Percentiles rank a stretch among this genome's conserved stretches.
phyloP scores from a whole-genome alignment of 164 flowering plant species.

The Umbilicus rupestris region DNA sequence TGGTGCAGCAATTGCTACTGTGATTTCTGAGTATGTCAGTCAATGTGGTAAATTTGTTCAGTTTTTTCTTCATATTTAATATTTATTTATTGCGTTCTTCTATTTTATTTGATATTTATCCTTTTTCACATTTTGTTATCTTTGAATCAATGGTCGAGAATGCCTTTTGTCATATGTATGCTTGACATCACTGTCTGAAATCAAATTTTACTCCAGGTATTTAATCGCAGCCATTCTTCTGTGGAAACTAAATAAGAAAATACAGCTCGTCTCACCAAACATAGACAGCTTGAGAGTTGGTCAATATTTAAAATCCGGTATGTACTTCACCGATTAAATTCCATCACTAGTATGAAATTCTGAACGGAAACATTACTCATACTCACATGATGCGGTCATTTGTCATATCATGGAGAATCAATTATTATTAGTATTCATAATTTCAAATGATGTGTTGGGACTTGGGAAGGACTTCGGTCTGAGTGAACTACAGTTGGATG shows the following conservation, averaged over 20 bases:
- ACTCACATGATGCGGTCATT: neutral
- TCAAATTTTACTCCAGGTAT: constrained; percentile 39
- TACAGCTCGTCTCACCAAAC: constrained; percentile 45
- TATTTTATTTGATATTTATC: neutral
- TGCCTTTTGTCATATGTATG: neutral
- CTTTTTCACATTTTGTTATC: neutral
- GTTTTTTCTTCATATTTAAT: neutral
- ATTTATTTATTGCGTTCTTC: neutral
- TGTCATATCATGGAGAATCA: too few species aligned
- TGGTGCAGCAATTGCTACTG: constrained; percentile 94
- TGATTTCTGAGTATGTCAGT: constrained; percentile 86
- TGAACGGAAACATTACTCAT: neutral
- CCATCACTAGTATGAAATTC: neutral
- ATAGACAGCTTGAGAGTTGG: constrained; percentile 33
- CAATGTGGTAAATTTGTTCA: constrained; percentile 38
- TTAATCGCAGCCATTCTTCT: constrained; percentile 73
- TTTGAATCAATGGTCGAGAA: neutral
- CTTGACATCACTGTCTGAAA: neutral
- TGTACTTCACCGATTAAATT: constrained; percentile 7
- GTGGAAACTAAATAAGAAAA: constrained; percentile 61
- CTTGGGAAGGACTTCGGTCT: neutral
- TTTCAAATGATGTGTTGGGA: neutral
- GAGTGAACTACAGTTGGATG: neutral
- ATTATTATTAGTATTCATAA: too few species aligned
- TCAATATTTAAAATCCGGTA: constrained; percentile 82